Conservation (phyloP, 2,329 filamentous ascomycete species). For the Beauveria asiatica region DNA sequence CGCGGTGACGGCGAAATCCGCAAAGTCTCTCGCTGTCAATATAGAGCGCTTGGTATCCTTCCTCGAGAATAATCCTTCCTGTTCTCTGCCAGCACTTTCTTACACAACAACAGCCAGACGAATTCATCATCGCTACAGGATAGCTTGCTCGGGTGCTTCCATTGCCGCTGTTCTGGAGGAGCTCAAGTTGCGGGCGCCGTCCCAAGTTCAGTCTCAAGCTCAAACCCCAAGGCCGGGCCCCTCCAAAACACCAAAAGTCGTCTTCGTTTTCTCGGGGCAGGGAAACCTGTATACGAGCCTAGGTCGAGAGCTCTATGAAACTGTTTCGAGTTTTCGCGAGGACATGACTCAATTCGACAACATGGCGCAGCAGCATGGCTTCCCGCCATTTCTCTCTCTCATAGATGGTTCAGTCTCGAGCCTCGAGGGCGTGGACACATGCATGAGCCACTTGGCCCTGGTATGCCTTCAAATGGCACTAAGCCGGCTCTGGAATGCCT, state of each 20-base stretch:
- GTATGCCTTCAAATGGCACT: conserved; percentile 40
- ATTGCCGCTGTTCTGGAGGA: conserved; percentile 26
- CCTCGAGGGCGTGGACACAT: background rate
- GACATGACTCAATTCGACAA: background rate
- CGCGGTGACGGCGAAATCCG: conserved; percentile 38
- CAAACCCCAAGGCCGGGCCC: background rate
- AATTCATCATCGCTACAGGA: conserved; percentile 50
- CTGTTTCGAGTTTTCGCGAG: background rate
- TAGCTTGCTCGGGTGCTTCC: conserved; percentile 38
- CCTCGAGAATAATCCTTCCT: conserved; percentile 42
- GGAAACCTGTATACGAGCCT: conserved; percentile 45
- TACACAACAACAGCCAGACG: conserved; percentile 62
- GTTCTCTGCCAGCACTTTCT: conserved; percentile 48
- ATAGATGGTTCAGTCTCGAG: background rate
- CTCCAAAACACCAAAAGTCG: background rate
- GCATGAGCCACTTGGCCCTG: background rate
- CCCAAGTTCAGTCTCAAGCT: background rate
- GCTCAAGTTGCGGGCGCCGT: background rate
- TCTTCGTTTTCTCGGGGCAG: conserved; percentile 40
- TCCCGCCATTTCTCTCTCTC: background rate
- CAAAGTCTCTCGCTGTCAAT: background rate
- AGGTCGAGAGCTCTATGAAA: conserved; percentile 38
- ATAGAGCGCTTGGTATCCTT: conserved; percentile 38
- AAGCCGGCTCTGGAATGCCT: conserved; percentile 39
- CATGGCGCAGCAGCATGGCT: background rate